Conservation (phyloP, 1,284 basidiomycete species). For the Coniferiporia weirii region DNA sequence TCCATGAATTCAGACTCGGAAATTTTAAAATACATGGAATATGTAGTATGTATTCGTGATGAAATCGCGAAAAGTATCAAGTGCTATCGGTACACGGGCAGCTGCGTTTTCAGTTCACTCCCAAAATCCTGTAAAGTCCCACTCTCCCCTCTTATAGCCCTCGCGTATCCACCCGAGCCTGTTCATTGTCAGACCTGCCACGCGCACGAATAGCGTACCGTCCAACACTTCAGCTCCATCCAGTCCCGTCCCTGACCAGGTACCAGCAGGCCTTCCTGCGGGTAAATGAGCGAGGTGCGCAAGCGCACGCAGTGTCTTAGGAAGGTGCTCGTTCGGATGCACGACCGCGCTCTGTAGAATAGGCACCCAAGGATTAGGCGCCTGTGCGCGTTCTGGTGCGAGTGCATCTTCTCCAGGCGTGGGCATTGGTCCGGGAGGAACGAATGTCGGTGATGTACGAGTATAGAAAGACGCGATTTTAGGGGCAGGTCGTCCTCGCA, state of each 20-base stretch:
- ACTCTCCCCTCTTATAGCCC: constrained; percentile 29
- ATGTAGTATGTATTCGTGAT: too few species aligned
- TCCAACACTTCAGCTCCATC: constrained; percentile 50
- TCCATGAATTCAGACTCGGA: too few species aligned
- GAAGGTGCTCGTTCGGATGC: constrained; percentile 59
- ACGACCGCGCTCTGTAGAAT: constrained; percentile 44
- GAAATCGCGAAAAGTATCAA: too few species aligned
- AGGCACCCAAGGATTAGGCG: constrained; percentile 51
- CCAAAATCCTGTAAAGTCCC: constrained; percentile 16
- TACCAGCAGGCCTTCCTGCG: too few species aligned
- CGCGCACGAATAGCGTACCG: constrained; percentile 53
- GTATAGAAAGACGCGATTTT: constrained; percentile 35
- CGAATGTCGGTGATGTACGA: constrained; percentile 21
- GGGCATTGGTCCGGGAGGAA: constrained; percentile 30
- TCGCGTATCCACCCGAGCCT: constrained; percentile 50
- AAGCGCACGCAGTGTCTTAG: constrained; percentile 51
- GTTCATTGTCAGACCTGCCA: constrained; percentile 45
- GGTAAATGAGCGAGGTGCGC: too few species aligned
- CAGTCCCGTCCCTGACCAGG: too few species aligned
- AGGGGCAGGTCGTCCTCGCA: constrained; percentile 33
- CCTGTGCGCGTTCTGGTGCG: constrained; percentile 27
- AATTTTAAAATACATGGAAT: too few species aligned
- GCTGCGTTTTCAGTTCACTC: not conserved
- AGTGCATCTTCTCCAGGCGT: constrained; percentile 31
- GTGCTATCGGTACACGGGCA: too few species aligned